Evolutionary conservation across 805 yeast genomes (phyloP).

Genomic region (Dipodascopsis uninucleata): DNA sequence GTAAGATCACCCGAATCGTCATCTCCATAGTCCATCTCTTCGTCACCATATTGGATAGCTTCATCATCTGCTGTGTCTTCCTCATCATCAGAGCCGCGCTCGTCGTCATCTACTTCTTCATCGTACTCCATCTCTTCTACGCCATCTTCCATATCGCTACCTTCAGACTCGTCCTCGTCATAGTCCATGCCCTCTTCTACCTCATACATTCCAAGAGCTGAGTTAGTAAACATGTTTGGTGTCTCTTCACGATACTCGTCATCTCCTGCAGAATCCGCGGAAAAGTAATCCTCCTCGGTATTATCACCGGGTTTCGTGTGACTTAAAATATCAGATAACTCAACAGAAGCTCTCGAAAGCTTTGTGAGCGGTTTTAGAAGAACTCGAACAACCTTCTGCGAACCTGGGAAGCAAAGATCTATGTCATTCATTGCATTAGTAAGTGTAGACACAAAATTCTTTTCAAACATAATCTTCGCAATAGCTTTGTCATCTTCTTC

Average conservation of each 20-base stretch:
- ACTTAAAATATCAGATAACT: conserved; percentile 34
- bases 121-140: conserved; percentile 44
- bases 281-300: conserved; percentile 50
- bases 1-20: conserved; percentile 27
- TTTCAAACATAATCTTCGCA: conserved; percentile 64
- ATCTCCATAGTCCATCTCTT: conserved; percentile 29
- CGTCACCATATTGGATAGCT: conserved; percentile 28
- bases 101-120: conserved; percentile 36
- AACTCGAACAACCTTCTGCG: conserved; percentile 55
- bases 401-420: conserved; percentile 70
- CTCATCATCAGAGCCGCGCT: conserved; percentile 40
- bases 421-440: conserved; percentile 58
- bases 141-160: conserved; percentile 45
- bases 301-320: conserved; percentile 39
- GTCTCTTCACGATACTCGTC: conserved; percentile 54
- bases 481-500: conserved; percentile 57
- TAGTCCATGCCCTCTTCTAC: conserved; percentile 67
- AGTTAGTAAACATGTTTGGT: conserved; percentile 79
- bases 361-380: conserved; percentile 52
- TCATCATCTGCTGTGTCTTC: conserved; percentile 31
- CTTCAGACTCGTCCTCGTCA: conserved; percentile 47
- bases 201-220: conserved; percentile 93
- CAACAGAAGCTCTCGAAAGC: conserved; percentile 45
- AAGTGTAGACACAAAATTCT: conserved; percentile 48
- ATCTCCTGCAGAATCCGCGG: conserved; percentile 39